These are phyloP conservation scores for Saturnispora serradocipensis DNA, from an alignment of 805 yeast species.

Conservation along the genomic window DNA sequence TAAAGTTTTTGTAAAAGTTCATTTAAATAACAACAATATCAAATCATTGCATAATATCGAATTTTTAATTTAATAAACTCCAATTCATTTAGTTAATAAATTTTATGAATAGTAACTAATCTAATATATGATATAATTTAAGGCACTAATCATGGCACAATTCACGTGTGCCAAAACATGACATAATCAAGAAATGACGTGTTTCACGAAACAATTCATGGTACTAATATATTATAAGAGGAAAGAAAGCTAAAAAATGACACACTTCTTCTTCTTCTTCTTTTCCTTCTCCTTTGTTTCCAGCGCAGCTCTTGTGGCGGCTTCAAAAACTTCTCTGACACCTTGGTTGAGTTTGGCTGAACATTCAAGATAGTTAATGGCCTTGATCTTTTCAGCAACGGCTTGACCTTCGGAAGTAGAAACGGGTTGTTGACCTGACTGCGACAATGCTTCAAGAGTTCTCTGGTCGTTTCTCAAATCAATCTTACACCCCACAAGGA, in stretches of 20 bases:
- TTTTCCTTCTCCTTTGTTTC: conserved; percentile 49
- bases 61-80: background rate
- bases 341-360: conserved; percentile 88
- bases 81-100: background rate
- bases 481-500: conserved; percentile 84
- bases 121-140: background rate
- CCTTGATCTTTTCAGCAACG: conserved; percentile 85
- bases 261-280: conserved; percentile 64
- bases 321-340: conserved; percentile 86
- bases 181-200: no score
- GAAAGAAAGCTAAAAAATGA: conserved; percentile 44
- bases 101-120: background rate
- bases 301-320: conserved; percentile 86
- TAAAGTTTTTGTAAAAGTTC: no score
- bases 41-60: background rate
- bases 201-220: background rate
- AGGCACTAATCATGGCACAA: background rate
- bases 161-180: background rate
- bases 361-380: conserved; percentile 80
- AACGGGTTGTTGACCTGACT: conserved; percentile 74
- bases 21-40: background rate
- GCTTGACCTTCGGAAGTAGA: conserved; percentile 73
- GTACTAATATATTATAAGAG: background rate
- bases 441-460: conserved; percentile 65
- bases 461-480: conserved; percentile 79